Base-by-base conservation (phyloP, 2,329 filamentous ascomycete genomes). In the Hymenoscyphus fructigenus region DNA sequence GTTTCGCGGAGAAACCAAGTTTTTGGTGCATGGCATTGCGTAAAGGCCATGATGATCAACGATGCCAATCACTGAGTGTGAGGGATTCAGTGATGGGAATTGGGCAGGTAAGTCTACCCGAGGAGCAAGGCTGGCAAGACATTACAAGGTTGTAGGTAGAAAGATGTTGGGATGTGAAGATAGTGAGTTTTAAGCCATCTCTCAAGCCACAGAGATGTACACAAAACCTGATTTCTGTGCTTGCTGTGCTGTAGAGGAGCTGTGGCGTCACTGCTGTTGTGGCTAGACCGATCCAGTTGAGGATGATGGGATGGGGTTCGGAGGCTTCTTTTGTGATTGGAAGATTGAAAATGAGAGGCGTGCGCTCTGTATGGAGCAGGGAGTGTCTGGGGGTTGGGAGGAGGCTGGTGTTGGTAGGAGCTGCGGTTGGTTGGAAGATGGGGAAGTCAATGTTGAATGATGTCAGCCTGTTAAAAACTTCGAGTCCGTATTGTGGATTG, bases 121-220 rank as follows among this genome's bases (percentile, higher is more conserved):
- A 44, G 38, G 14, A n/a, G 38, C 1, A n/a, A 44, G 38, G 38
- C 14, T 15, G n/a, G 44, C n/a, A 23, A 47, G 44, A n/a, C 3
- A 44, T 17, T 50, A 7, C n/a, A 50, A 50, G 44, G n/a, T 12
- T 50, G 44, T 50, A 26, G 29, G 29, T 15, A 10, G 44, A 23
- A 23, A 23, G 20, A 50, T 50, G 20, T 50, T 50, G 44, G 44
- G 44, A 50, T 50, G 44, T 50, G 44, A 50, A 50, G 44, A 50
- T 50, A 50, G 44, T 23, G 44, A 50, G n/a, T 10, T 15, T 36
- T 9, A 5, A 36, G 14, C 14, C 10, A 12, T 10, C 44, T 23
- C 20, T 20, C 44, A 50, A 50, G 44, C 44, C 44, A 50, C 44
- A 23, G 20, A 50, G 1, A 36, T 36, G 44, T 20, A 23, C n/a